Evolutionary conservation across 228 moss, liverwort and hornwort species (phyloP), one percentile per base, ranked within the genome.

Genomic region (Sphagnum fallax): DNA sequence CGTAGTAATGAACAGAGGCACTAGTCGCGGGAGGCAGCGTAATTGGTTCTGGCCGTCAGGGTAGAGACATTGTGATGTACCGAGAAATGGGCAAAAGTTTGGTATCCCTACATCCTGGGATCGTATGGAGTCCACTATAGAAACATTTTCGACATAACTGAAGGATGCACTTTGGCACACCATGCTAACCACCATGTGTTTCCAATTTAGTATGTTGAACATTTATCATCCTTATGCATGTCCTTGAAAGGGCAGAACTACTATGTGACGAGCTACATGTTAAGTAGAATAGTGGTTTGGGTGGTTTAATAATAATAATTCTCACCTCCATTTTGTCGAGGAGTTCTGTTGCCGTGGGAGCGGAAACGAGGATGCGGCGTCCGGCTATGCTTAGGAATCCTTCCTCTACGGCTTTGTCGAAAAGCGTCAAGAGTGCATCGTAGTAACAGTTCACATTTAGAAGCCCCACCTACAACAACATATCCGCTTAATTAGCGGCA

Each of bases 381-480:
- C 84, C 70, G 6, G 77, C 75, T 51, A 65, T 67, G 58, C 82
- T 75, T 6, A 88, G 75, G 57, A 88, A 88, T 13, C 88, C 84
- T 59, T 88, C 81, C 48, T 84, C 81, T 9, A 88, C 79, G 16
- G 88, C 84, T 67, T 80, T 88, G 74, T 88, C 88, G 60, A 88
- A 76, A 10, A 88, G 76, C 16, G 88, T 77, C 69, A 88, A 62
- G 5, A 88, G 60, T 5, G 75, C 75, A 51, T 88, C 79, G 77
- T 84, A 88, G 52, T 88, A 88, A 8, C 88, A 84, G 50, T 88
- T 84, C 32, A 84, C 88, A 67, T 88, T 88, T 67, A 88, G 60
- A 16, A 88, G 68, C 62, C 84, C 88, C 48, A 88, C 87, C 87
- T 87, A 81, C 32, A 32, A 32, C 32, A 32, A 32, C 32, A 32